These are phyloP conservation scores for Claviceps digitariae DNA, from an alignment of 2,329 filamentous ascomycete species.

Conservation along the genomic window DNA sequence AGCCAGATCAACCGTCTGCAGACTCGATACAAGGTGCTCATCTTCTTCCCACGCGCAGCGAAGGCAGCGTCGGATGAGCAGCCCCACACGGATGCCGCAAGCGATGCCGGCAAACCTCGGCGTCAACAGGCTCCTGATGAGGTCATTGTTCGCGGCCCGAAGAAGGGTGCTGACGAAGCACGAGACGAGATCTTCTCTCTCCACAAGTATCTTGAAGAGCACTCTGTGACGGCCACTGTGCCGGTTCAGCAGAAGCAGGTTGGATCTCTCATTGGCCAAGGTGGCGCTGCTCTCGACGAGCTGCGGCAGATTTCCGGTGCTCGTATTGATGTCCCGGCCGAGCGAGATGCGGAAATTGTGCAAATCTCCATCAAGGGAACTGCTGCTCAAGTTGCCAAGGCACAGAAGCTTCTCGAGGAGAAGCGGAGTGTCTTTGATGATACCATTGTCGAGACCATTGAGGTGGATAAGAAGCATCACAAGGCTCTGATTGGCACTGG, in stretches of 20 bases:
- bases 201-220: slow-evolving; percentile 80
- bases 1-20: slow-evolving; percentile 84
- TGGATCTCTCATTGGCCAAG: slow-evolving; percentile 84
- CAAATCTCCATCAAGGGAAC: slow-evolving; percentile 89
- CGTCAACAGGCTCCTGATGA: slow-evolving; percentile 73
- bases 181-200: slow-evolving; percentile 83
- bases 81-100: slow-evolving; percentile 52
- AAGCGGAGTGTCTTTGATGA: slow-evolving; percentile 80
- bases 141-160: slow-evolving; percentile 80
- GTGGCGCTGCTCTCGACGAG: slow-evolving; percentile 81
- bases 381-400: slow-evolving; percentile 78
- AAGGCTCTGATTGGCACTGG: slow-evolving; percentile 76
- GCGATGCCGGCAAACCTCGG: slow-evolving; percentile 51
- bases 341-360: slow-evolving; percentile 59
- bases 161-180: slow-evolving; percentile 82
- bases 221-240: slow-evolving; percentile 66
- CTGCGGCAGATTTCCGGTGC: slow-evolving; percentile 74
- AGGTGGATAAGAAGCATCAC: slow-evolving; percentile 92
- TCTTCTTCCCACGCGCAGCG: slow-evolving; percentile 71
- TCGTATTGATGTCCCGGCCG: slow-evolving; percentile 81
- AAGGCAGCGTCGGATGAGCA: slow-evolving; percentile 56
- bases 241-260: slow-evolving; percentile 84
- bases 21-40: slow-evolving; percentile 81
- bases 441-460: slow-evolving; percentile 70
- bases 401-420: slow-evolving; percentile 80